Percentiles rank a stretch among this genome's conserved stretches.
phyloP scores from a whole-genome alignment of 2,329 filamentous ascomycete genomes.

The Aspergillus sp. region DNA sequence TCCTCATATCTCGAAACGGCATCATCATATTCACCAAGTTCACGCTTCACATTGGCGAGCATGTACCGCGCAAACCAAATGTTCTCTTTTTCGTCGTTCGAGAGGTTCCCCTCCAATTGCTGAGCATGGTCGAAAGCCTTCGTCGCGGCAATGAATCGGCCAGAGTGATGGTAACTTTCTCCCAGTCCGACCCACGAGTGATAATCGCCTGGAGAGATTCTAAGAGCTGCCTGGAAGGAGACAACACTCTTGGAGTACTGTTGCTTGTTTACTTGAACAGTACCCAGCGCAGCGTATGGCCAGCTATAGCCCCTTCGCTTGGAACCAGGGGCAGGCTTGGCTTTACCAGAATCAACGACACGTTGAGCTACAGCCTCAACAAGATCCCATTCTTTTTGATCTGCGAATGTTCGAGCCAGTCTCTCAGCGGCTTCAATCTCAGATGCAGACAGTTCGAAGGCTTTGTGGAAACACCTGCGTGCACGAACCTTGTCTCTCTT shows the following conservation, averaged over 20 bases:
- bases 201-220: slow-evolving; percentile 79
- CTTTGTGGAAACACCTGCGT: slow-evolving; percentile 91
- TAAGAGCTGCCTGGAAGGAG: slow-evolving; percentile 82
- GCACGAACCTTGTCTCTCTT: slow-evolving; percentile 79
- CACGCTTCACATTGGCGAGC: slow-evolving; percentile 88
- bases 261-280: slow-evolving; percentile 90
- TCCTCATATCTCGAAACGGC: slow-evolving; percentile 69
- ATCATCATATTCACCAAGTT: slow-evolving; percentile 82
- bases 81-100: slow-evolving; percentile 55
- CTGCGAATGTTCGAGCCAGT: slow-evolving; percentile 76
- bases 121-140: slow-evolving; percentile 85
- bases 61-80: slow-evolving; percentile 97
- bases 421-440: slow-evolving; percentile 84
- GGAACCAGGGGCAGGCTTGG: slow-evolving; percentile 81
- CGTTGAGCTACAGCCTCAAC: slow-evolving; percentile 88
- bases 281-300: slow-evolving; percentile 89
- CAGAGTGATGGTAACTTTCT: slow-evolving; percentile 95
- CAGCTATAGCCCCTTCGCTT: slow-evolving; percentile 91
- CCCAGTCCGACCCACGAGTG: slow-evolving; percentile 94
- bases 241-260: slow-evolving; percentile 83
- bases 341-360: slow-evolving; percentile 90
- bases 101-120: slow-evolving; percentile 57
- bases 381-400: slow-evolving; percentile 90
- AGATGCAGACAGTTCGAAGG: slow-evolving; percentile 80
- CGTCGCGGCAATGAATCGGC: slow-evolving; percentile 85